phyloP scores from a whole-genome alignment of 257 asterid species.

The Solanum raphanifolium region DNA sequence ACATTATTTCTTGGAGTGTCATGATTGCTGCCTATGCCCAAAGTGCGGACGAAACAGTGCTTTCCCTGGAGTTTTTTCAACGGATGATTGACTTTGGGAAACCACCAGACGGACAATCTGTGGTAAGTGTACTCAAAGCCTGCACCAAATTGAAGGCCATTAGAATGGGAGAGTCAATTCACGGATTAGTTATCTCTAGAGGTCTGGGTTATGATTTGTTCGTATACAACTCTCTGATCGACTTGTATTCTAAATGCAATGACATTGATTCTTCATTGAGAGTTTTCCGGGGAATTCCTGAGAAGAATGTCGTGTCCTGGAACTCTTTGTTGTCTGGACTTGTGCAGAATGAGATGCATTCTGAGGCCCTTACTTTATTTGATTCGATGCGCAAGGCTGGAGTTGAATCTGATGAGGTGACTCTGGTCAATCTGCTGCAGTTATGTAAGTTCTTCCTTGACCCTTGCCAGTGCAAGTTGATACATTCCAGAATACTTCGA shows the following conservation, averaged over 20 bases:
- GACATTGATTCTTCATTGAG: slow-evolving; percentile 45
- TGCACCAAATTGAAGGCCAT: slow-evolving; percentile 40
- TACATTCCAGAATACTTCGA: slow-evolving; percentile 48
- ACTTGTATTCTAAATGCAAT: slow-evolving; percentile 73
- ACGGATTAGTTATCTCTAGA: slow-evolving; percentile 38
- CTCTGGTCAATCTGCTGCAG: slow-evolving; percentile 66
- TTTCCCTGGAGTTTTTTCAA: slow-evolving; percentile 39
- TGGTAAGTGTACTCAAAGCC: slow-evolving; percentile 64
- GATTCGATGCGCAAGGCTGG: slow-evolving; percentile 43
- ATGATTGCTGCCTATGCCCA: slow-evolving; percentile 53
- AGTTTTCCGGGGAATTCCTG: slow-evolving; percentile 49
- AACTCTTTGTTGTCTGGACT: slow-evolving; percentile 70
- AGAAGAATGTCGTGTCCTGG: slow-evolving; percentile 63
- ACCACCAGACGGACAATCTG: slow-evolving; percentile 55
- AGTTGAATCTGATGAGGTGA: slow-evolving; percentile 57
- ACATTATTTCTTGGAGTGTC: slow-evolving; percentile 76
- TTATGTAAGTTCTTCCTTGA: slow-evolving; percentile 41
- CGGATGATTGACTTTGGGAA: slow-evolving; percentile 36
- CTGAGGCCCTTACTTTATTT: slow-evolving; percentile 46
- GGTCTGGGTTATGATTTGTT: slow-evolving; percentile 60
- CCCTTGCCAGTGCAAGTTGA: slow-evolving; percentile 44
- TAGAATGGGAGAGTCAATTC: slow-evolving; percentile 45
- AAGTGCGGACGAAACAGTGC: slow-evolving; percentile 15
- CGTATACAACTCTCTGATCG: slow-evolving; percentile 61
- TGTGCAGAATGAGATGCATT: slow-evolving; percentile 47